Base-by-base conservation (phyloP, 2,329 filamentous ascomycete genomes). In the Botrytis sinoallii region DNA sequence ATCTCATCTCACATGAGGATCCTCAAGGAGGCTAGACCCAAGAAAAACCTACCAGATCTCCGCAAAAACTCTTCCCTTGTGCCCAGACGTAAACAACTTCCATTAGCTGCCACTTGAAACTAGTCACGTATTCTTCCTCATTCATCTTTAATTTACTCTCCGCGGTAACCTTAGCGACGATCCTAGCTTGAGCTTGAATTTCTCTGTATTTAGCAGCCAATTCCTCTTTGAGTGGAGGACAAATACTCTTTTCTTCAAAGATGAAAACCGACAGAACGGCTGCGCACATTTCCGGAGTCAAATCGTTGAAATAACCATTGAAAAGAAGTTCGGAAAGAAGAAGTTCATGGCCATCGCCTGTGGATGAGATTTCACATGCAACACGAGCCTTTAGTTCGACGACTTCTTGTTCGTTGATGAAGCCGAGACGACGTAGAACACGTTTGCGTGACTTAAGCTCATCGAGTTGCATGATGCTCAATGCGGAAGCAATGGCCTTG, bases 321-420 rank as follows among this genome's bases (percentile, higher is more conserved):
- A 99, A 98, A 0, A 99, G 88, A 42, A 99, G 87, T 83, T 99
- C 96, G 20, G 93, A 94, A 8, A 99, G 88, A 76, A 99, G 90
- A 60, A 99, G 86, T 82, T 99, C 97, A 80, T 99, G 96, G 52
- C 95, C 96, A 78, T 91, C 89, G 2, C 81, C 81, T 5, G 89
- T 91, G 0, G 95, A 97, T 76, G 94, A 97, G 77, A 99, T 98
- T 84, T 99, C 95, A 83, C 96, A 99, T 2, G 96, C 96, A 4
- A 98, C 97, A 73, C 97, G 93, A 18, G 95, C 96, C 85, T 99
- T 99, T 80, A 98, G 89, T 84, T 98, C 93, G 14, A 99, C 95
- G 1, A 99, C 95, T 82, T 98, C 96, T 70, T 90, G 89, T 75
- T 98, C 96, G 81, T 97, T 97, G 83, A 98, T 97, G 84, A 99